Evolutionary conservation across 2,329 filamentous ascomycete genomes (phyloP).

Genomic region (Sordariomycetes sp.): DNA sequence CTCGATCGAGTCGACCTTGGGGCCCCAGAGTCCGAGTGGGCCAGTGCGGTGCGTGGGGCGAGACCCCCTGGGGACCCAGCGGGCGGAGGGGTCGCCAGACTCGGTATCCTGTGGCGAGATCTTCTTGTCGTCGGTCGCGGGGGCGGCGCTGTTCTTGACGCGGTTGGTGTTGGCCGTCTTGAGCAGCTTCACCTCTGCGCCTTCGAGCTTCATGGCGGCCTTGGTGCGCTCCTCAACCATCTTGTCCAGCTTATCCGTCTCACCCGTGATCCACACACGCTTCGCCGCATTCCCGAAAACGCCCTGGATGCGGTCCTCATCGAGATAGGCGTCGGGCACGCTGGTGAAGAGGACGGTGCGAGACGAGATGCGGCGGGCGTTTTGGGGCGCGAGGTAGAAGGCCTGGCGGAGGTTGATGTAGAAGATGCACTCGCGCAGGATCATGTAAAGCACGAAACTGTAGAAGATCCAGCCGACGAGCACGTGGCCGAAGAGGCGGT

Average conservation of each 20-base stretch:
- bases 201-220: conserved; percentile 70
- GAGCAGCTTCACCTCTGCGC: conserved; percentile 75
- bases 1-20: conserved; percentile 71
- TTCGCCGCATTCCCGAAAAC: conserved; percentile 76
- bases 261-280: conserved; percentile 71
- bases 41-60: conserved; percentile 58
- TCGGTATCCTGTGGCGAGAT: conserved; percentile 38
- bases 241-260: conserved; percentile 65
- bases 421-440: conserved; percentile 80
- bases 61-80: conserved; percentile 54
- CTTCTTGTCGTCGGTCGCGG: conserved; percentile 18
- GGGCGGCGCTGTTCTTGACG: conserved; percentile 52
- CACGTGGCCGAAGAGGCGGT: conserved; percentile 71
- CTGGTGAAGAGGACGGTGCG: conserved; percentile 82
- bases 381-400: conserved; percentile 74
- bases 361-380: conserved; percentile 75
- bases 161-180: conserved; percentile 62
- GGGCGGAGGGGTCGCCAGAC: conserved; percentile 33
- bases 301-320: conserved; percentile 61
- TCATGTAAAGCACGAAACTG: conserved; percentile 75
- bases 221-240: conserved; percentile 72
- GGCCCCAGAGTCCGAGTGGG: conserved; percentile 48
- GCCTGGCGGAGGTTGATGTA: conserved; percentile 90
- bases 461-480: conserved; percentile 73
- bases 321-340: conserved; percentile 66